Percentiles rank a stretch among this genome's conserved stretches.
Conservation (phyloP, 1,139 yeast genomes). For the Nakaseomyces delphensis region DNA sequence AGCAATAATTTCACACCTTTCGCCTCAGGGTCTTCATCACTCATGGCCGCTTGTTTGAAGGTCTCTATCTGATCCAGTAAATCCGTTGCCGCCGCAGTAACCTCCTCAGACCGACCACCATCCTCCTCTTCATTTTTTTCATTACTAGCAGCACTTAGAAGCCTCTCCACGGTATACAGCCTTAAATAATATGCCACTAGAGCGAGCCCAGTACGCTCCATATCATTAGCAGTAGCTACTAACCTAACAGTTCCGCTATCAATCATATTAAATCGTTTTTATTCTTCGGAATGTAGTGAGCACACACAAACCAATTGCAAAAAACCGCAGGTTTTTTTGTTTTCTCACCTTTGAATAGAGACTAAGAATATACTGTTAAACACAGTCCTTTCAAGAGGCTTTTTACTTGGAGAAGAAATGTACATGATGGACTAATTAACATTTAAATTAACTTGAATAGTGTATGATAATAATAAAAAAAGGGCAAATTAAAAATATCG, state of each 20-base stretch:
- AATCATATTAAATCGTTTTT: too few species aligned
- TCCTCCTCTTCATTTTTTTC: not conserved
- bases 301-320: too few species aligned
- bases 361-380: too few species aligned
- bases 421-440: too few species aligned
- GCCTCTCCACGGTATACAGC: conserved; percentile 25
- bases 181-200: conserved; percentile 27
- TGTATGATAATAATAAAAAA: too few species aligned
- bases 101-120: conserved; percentile 15
- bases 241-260: conserved; percentile 11
- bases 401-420: too few species aligned
- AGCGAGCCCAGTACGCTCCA: conserved; percentile 20
- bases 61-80: conserved; percentile 25
- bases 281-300: too few species aligned
- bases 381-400: too few species aligned
- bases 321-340: too few species aligned
- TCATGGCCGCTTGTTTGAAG: conserved; percentile 16
- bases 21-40: conserved; percentile 12
- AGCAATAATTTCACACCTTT: conserved; percentile 14
- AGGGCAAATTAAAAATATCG: too few species aligned
- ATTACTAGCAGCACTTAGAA: conserved; percentile 11
- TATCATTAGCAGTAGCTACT: conserved; percentile 20
- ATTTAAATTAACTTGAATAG: too few species aligned
- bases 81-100: conserved; percentile 19
- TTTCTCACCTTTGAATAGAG: too few species aligned